Evolutionary conservation across 208 protist genomes (phyloP), one percentile per base, ranked within the genome.

Genomic region (Blechomonas ayalai): DNA sequence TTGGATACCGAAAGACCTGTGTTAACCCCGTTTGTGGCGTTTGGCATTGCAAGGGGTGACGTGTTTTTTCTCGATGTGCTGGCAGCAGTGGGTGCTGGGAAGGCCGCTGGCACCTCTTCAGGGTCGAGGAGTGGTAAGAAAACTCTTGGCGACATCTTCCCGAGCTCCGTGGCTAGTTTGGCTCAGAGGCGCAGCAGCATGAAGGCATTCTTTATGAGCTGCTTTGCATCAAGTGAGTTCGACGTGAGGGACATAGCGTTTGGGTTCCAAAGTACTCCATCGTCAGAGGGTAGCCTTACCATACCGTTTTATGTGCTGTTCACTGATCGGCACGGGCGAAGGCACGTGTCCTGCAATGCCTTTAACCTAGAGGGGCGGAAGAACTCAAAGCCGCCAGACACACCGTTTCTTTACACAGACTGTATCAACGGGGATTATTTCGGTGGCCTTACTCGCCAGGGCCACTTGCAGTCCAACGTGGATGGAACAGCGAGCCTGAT

Each of bases 231-330:
- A 19, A 65, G 55, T 3, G 79, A 92, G 62, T 66, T 74, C 28
- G 79, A 92, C 32, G 68, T 92, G 12, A 64, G 66, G 8, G 60
- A 80, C 34, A 78, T 89, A 31, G 43, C 60, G 16, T 80, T 92
- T 49, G 65, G 31, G 6, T 19, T 16, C 15, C 20, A 12, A 32
- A 52, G 20, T 35, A 4, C 22, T 0, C 9, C 40, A 24, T 16
- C 37, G 6, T 12, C 35, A 15, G 25, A 26, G 22, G 10, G 15
- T 22, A n/a, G n/a, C n/a, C n/a, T n/a, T n/a, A 4, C n/a, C n/a
- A 27, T 65, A 26, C 43, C 53, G 1, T 37, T 90, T 1, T 78
- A 71, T 51, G 59, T 90, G 20, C 72, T 92, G 31, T 89, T 73
- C 50, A 52, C 65, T 8, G 84, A 92, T 49, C 58, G 40, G 1